Evolutionary conservation across 257 asterid species (phyloP).

Genomic region (Linaria vulgaris): DNA sequence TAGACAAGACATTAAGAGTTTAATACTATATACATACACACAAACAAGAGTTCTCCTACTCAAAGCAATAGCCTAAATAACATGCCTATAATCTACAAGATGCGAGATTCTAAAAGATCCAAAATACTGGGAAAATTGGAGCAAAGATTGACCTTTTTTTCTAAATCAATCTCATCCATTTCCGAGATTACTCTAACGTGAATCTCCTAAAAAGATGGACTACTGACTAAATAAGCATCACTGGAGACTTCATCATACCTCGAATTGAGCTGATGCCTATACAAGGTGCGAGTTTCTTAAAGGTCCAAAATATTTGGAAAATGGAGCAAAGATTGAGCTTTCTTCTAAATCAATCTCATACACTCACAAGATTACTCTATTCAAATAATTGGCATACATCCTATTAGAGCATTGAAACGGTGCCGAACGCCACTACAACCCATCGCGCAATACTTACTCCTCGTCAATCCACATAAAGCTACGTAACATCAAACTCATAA

Average conservation of each 20-base stretch:
- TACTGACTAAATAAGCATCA: no score
- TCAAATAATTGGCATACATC: no score
- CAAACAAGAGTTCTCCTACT: background rate
- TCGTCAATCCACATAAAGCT: no score
- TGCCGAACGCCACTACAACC: background rate
- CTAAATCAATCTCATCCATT: background rate
- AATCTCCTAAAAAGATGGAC: no score
- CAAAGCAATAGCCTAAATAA: background rate
- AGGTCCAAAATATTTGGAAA: no score
- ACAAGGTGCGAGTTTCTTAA: no score
- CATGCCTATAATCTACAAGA: background rate
- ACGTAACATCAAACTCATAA: no score
- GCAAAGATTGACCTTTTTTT: background rate
- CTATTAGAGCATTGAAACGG: no score
- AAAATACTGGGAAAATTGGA: background rate
- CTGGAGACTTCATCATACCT: slow-evolving; percentile 36
- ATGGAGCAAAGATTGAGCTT: slow-evolving; percentile 2
- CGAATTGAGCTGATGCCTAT: slow-evolving; percentile 57
- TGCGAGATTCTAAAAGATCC: background rate
- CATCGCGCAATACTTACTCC: background rate
- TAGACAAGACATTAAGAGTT: background rate
- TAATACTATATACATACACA: background rate
- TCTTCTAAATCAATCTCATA: background rate
- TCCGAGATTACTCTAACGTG: background rate
- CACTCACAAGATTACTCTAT: background rate